Evolutionary conservation across 495 filamentous ascomycete species (phyloP).

Genomic region (Penicillium paradoxum): DNA sequence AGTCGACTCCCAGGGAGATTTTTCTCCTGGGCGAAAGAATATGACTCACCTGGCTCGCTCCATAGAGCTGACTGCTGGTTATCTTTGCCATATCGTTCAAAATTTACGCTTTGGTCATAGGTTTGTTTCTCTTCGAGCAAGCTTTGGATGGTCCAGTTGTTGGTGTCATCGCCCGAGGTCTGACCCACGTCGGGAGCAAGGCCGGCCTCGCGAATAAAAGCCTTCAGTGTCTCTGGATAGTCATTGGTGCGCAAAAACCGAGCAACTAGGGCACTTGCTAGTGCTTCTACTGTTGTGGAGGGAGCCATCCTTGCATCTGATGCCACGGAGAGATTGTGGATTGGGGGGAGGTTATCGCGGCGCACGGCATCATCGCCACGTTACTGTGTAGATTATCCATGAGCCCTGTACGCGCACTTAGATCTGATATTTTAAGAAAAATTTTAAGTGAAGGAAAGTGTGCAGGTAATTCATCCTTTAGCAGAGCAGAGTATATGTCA

Average conservation of each 20-base stretch:
- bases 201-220: constrained; percentile 59
- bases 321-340: background rate
- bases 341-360: background rate
- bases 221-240: constrained; percentile 55
- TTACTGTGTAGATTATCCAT: background rate
- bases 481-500: constrained; percentile 9
- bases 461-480: background rate
- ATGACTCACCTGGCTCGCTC: constrained; percentile 45
- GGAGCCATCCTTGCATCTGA: constrained; percentile 13
- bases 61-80: constrained; percentile 40
- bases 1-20: background rate
- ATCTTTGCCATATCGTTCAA: constrained; percentile 48
- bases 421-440: background rate
- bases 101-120: constrained; percentile 52
- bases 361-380: background rate
- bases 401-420: background rate
- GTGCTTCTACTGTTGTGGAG: constrained; percentile 19
- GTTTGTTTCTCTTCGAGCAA: constrained; percentile 61
- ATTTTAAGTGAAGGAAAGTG: background rate
- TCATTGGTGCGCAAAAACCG: constrained; percentile 57
- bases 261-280: constrained; percentile 51
- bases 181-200: constrained; percentile 43
- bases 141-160: constrained; percentile 56
- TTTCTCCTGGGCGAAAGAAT: background rate
- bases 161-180: constrained; percentile 36